Evolutionary conservation across 192 early-diverging fungal genomes (phyloP).

Genomic region (Diversispora eburnea): DNA sequence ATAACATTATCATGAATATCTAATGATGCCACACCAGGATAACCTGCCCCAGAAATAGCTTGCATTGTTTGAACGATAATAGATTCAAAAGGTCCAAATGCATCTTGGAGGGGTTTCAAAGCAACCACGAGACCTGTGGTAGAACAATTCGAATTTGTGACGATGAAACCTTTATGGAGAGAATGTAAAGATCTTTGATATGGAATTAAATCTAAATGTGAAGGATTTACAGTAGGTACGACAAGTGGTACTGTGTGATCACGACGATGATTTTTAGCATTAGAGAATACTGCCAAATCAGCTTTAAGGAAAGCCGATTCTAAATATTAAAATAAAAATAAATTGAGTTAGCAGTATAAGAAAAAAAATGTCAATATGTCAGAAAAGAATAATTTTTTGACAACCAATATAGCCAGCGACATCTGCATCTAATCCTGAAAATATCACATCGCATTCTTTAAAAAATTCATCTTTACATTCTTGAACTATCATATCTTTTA

Average conservation of each 20-base stretch:
- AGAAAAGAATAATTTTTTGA: neutral
- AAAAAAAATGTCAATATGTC: neutral
- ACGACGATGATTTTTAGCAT: slow-evolving; percentile 96
- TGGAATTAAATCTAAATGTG: slow-evolving; percentile 79
- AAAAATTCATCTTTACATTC: slow-evolving; percentile 74
- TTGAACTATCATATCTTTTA: slow-evolving; percentile 57
- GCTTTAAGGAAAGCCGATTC: slow-evolving; percentile 86
- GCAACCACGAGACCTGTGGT: slow-evolving; percentile 93
- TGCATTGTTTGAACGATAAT: slow-evolving; percentile 91
- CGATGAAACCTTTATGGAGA: slow-evolving; percentile 76
- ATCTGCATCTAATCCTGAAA: slow-evolving; percentile 92
- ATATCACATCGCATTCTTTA: slow-evolving; percentile 80
- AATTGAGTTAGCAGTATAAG: neutral
- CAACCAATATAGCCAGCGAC: slow-evolving; percentile 88
- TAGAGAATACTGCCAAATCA: slow-evolving; percentile 90
- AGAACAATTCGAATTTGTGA: slow-evolving; percentile 99
- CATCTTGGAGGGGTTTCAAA: slow-evolving; percentile 83
- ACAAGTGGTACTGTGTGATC: slow-evolving; percentile 85
- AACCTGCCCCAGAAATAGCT: slow-evolving; percentile 96
- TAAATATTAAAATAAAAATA: slow-evolving; percentile 28
- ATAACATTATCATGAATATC: slow-evolving; percentile 97
- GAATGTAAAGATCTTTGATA: slow-evolving; percentile 64
- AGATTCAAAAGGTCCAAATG: slow-evolving; percentile 80
- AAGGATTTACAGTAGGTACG: slow-evolving; percentile 88
- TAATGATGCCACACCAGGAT: slow-evolving; percentile 91